A percentile compares a stretch with the other conserved stretches of the same genome.
phyloP scores from a whole-genome alignment of 2,329 filamentous ascomycete genomes.

The Mollisiaceae sp. region DNA sequence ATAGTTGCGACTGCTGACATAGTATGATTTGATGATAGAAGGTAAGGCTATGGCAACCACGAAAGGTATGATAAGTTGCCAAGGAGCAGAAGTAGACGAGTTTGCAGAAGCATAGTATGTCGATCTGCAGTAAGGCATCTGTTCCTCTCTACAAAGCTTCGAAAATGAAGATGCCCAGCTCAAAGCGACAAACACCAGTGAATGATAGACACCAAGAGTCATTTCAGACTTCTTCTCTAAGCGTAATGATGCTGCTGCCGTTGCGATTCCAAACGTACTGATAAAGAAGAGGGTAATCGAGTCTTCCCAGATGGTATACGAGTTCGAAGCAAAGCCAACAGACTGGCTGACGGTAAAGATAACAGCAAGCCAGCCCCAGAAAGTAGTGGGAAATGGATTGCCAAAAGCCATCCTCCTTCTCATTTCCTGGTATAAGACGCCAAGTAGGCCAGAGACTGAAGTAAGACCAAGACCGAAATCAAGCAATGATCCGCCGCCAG shows the following conservation, averaged over 20 bases:
- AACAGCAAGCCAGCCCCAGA: constrained; percentile 89
- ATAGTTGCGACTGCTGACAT: constrained; percentile 81
- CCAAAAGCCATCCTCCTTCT: constrained; percentile 42
- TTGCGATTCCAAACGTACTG: constrained; percentile 81
- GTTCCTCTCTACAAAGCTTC: constrained; percentile 93
- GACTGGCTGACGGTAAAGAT: constrained; percentile 86
- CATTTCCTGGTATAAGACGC: constrained; percentile 46
- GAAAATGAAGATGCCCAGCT: constrained; percentile 84
- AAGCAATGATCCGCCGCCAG: constrained; percentile 27
- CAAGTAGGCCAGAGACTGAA: constrained; percentile 42
- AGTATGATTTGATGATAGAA: constrained; percentile 78
- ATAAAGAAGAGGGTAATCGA: constrained; percentile 92
- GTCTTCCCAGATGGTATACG: constrained; percentile 98
- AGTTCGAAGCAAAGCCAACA: constrained; percentile 95
- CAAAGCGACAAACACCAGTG: constrained; percentile 79
- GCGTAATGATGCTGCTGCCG: constrained; percentile 75
- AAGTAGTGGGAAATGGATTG: constrained; percentile 68
- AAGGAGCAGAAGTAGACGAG: constrained; percentile 89
- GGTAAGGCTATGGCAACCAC: constrained; percentile 74
- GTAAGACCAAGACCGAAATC: constrained; percentile 34
- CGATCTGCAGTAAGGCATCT: constrained; percentile 95
- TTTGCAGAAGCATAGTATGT: constrained; percentile 93
- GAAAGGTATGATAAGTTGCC: constrained; percentile 85
- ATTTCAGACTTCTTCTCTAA: constrained; percentile 71
- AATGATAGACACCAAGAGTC: constrained; percentile 82